Percentiles rank a stretch among this genome's conserved stretches.
phyloP scores from a whole-genome alignment of 768 basidiomycete genomes.

The Trametes cubensis region DNA sequence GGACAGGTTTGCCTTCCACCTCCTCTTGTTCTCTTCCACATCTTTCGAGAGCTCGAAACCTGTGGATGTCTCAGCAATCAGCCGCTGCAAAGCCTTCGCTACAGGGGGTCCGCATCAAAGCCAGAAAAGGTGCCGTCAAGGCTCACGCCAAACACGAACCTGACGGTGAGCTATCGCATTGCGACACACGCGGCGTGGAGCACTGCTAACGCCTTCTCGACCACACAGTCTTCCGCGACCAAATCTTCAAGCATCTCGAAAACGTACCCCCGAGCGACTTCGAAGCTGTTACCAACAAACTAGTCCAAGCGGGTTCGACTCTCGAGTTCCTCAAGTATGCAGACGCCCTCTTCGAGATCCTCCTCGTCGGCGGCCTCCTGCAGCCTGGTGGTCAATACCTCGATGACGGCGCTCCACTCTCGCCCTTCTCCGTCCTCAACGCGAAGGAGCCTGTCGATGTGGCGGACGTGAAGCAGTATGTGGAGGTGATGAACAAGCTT shows the following conservation, averaged over 20 bases:
- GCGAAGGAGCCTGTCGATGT: slow-evolving; percentile 77
- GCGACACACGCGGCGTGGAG: slow-evolving; percentile 1
- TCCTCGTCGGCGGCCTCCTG: slow-evolving; percentile 93
- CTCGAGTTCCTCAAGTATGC: slow-evolving; percentile 98
- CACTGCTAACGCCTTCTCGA: background rate
- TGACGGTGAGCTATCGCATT: slow-evolving; percentile 45
- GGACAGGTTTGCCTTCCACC: background rate
- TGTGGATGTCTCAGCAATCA: slow-evolving; percentile 94
- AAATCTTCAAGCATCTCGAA: slow-evolving; percentile 89
- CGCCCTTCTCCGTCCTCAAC: slow-evolving; percentile 87
- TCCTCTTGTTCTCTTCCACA: slow-evolving; percentile 30
- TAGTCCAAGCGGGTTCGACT: slow-evolving; percentile 88
- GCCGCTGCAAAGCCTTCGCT: slow-evolving; percentile 84
- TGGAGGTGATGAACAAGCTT: slow-evolving; percentile 94
- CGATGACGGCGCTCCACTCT: slow-evolving; percentile 83
- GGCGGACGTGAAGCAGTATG: slow-evolving; percentile 89
- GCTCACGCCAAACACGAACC: slow-evolving; percentile 95
- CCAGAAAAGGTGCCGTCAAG: slow-evolving; percentile 90
- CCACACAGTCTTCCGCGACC: slow-evolving; percentile 83
- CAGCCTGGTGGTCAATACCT: slow-evolving; percentile 93
- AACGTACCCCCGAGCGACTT: slow-evolving; percentile 79
- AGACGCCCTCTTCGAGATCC: slow-evolving; percentile 93
- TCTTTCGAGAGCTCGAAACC: slow-evolving; percentile 42
- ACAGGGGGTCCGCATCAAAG: slow-evolving; percentile 91
- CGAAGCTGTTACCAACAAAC: slow-evolving; percentile 78